Conservation (phyloP, 805 yeast species). For the Metschnikowia orientalis region DNA sequence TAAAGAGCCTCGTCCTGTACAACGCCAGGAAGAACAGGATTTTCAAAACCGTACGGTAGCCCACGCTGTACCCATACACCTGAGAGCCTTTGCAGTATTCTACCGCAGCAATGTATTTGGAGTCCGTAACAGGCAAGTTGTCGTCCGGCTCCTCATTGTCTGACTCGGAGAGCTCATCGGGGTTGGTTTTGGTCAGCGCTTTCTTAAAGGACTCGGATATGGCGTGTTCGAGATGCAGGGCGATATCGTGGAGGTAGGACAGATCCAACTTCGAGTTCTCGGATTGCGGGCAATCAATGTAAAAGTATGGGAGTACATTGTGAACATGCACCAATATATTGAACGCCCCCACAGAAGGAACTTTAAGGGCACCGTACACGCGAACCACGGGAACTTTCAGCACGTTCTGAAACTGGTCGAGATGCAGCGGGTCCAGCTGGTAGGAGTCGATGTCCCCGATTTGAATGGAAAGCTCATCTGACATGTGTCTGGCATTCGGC, state of each 20-base stretch:
- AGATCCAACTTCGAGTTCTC: conserved; percentile 14
- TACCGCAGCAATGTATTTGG: conserved; percentile 53
- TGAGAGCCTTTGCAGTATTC: conserved; percentile 70
- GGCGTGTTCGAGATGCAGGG: conserved; percentile 40
- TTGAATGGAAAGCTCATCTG: conserved; percentile 37
- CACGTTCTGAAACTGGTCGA: conserved; percentile 46
- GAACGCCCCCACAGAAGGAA: conserved; percentile 37
- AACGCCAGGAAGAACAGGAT: conserved; percentile 63
- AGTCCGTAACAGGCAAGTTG: conserved; percentile 1
- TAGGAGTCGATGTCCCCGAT: conserved; percentile 65
- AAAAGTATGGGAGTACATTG: conserved; percentile 79
- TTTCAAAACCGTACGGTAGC: conserved; percentile 62
- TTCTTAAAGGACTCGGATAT: conserved; percentile 37
- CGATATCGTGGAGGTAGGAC: conserved; percentile 37
- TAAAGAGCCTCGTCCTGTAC: conserved; percentile 49
- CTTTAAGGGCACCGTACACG: conserved; percentile 64
- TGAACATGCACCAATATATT: conserved; percentile 64
- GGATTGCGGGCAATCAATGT: conserved; percentile 52
- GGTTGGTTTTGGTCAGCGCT: conserved; percentile 10
- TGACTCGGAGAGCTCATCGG: conserved; percentile 10
- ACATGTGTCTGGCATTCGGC: conserved; percentile 7
- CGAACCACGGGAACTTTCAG: conserved; percentile 69
- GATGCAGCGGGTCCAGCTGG: conserved; percentile 47
- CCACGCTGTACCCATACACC: conserved; percentile 77
- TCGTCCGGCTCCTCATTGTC: conserved; percentile 8